Percentiles rank a stretch among this genome's conserved stretches.
phyloP scores from a whole-genome alignment of 2,329 filamentous ascomycete genomes.

The Ceratocystis alfenasii region DNA sequence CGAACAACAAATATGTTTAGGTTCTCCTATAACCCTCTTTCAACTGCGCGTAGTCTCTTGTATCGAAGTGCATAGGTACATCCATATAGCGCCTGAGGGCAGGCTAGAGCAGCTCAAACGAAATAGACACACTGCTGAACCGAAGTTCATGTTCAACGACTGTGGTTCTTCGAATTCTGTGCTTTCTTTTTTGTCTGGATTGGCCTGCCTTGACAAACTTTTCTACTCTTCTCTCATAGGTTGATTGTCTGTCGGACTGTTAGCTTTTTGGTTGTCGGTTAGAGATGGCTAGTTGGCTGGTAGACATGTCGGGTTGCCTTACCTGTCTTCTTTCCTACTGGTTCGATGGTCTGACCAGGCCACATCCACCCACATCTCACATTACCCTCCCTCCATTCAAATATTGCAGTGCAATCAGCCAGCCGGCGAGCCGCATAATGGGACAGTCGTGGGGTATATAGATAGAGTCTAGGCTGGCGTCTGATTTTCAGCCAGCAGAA shows the following conservation, averaged over 20 bases:
- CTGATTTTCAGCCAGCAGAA: constrained; percentile 1
- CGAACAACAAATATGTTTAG: background rate
- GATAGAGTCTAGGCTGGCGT: constrained; percentile 2
- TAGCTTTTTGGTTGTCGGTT: constrained; percentile 1
- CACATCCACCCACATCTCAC: background rate
- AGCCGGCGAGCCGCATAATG: constrained; percentile 10
- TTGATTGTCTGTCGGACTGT: background rate
- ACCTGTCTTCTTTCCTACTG: background rate
- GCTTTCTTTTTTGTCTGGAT: background rate
- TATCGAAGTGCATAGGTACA: background rate
- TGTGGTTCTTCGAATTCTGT: background rate
- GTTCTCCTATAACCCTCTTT: background rate
- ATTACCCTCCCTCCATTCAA: background rate
- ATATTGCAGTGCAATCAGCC: constrained; percentile 1
- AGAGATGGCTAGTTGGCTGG: background rate
- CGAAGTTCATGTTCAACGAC: background rate
- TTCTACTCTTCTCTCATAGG: background rate
- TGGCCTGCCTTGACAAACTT: background rate
- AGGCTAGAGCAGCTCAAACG: background rate
- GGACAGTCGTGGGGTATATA: background rate
- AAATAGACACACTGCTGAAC: background rate
- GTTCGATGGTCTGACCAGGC: background rate
- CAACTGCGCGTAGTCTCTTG: background rate
- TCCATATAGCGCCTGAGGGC: background rate
- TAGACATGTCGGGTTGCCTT: constrained; percentile 4